Conservation (phyloP, 208 protist genomes). For the Paratrypanosoma confusum region DNA sequence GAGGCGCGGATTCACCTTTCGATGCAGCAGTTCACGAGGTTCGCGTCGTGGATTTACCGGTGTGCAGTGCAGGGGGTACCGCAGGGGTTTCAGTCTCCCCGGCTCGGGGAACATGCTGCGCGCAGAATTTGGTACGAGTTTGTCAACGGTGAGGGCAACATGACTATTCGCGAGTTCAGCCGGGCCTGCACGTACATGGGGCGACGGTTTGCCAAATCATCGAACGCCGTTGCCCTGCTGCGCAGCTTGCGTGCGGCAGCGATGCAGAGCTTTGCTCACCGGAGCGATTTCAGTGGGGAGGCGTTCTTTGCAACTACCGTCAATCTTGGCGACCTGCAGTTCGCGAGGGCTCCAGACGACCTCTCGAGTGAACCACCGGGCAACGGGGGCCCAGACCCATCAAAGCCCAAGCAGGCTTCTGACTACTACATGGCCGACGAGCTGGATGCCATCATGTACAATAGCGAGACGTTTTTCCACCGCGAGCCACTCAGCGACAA, state of each 20-base stretch:
- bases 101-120: slow-evolving; percentile 30
- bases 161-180: slow-evolving; percentile 38
- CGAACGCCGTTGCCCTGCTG: slow-evolving; percentile 38
- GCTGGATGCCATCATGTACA: slow-evolving; percentile 30
- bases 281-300: slow-evolving; percentile 8
- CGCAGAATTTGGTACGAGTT: slow-evolving; percentile 33
- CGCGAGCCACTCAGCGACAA: slow-evolving; percentile 21
- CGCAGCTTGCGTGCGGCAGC: slow-evolving; percentile 20
- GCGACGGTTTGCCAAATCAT: slow-evolving; percentile 25
- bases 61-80: slow-evolving; percentile 56
- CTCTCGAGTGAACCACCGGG: slow-evolving; percentile 10
- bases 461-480: slow-evolving; percentile 27
- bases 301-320: slow-evolving; percentile 2
- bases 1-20: slow-evolving; percentile 5
- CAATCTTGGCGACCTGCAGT: slow-evolving; percentile 6
- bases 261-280: neutral
- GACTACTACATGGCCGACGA: slow-evolving; percentile 53
- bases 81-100: slow-evolving; percentile 6
- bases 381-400: slow-evolving; percentile 26
- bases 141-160: slow-evolving; percentile 26
- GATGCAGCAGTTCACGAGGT: slow-evolving; percentile 42
- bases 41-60: slow-evolving; percentile 65
- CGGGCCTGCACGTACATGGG: slow-evolving; percentile 40
- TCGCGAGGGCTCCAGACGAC: slow-evolving; percentile 20
- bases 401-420: slow-evolving; percentile 6